Evolutionary conservation across 192 early-diverging fungal species (phyloP).

Genomic region (Backusella sp.): DNA sequence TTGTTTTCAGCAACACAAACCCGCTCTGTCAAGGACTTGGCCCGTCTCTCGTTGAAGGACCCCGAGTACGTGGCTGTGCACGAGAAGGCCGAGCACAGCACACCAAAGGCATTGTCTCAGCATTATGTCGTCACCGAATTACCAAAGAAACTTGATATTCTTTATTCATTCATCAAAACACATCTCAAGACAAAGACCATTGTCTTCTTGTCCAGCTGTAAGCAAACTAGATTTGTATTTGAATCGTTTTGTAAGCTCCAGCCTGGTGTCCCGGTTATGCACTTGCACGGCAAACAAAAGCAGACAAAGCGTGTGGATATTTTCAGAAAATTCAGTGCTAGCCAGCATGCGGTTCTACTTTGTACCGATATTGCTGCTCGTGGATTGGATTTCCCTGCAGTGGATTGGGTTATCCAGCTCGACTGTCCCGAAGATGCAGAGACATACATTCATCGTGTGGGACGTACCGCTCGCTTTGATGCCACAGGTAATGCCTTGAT

Average conservation of each 20-base stretch:
- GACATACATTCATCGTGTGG: conserved; percentile 98
- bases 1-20: conserved; percentile 99
- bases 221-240: conserved; percentile 93
- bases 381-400: conserved; percentile 96
- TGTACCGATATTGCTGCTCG: conserved; percentile 96
- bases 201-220: conserved; percentile 95
- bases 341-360: conserved; percentile 78
- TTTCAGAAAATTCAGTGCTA: conserved; percentile 85
- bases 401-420: conserved; percentile 98
- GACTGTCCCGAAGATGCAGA: conserved; percentile 96
- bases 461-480: conserved; percentile 94
- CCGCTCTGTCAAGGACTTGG: conserved; percentile 92
- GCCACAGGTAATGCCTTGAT: conserved; percentile 84
- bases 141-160: conserved; percentile 89
- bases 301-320: conserved; percentile 92
- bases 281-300: conserved; percentile 97
- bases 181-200: conserved; percentile 88
- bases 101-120: conserved; percentile 82
- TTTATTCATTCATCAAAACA: conserved; percentile 94
- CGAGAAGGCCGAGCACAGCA: conserved; percentile 75
- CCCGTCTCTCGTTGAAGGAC: conserved; percentile 81
- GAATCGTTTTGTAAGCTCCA: conserved; percentile 96
- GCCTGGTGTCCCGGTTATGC: conserved; percentile 86
- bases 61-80: conserved; percentile 97
- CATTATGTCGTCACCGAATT: conserved; percentile 84